phyloP scores from a whole-genome alignment of 2,329 filamentous ascomycete species.

The Cordyceps javanica region DNA sequence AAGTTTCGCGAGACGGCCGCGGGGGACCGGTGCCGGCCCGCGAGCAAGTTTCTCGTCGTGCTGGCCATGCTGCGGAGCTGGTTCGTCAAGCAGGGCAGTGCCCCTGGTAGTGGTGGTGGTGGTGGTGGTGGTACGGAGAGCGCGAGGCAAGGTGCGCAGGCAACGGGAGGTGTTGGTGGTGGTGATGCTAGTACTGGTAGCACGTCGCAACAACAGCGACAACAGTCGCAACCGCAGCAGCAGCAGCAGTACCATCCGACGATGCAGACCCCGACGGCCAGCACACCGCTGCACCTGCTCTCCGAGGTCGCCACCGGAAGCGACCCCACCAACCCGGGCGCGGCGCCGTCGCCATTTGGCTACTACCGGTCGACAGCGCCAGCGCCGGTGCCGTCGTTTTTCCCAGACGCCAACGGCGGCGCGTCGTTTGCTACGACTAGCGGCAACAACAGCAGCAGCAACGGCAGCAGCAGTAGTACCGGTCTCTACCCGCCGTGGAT shows the following conservation, averaged over 20 bases:
- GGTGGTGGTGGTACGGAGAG: slow-evolving; percentile 2
- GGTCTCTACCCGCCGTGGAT: slow-evolving; percentile 4
- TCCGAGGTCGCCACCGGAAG: slow-evolving; percentile 50
- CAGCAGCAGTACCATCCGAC: slow-evolving; percentile 12
- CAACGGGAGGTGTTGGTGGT: slow-evolving; percentile 4
- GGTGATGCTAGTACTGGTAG: neutral
- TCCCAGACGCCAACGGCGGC: neutral
- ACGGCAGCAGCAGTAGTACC: slow-evolving; percentile 2
- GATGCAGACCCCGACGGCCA: slow-evolving; percentile 26
- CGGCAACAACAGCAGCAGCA: neutral
- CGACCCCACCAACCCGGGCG: slow-evolving; percentile 21
- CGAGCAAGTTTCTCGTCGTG: slow-evolving; percentile 65
- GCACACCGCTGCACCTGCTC: slow-evolving; percentile 50
- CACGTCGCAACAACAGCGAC: neutral
- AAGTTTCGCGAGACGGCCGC: slow-evolving; percentile 60
- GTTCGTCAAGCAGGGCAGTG: slow-evolving; percentile 51
- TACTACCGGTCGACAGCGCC: neutral
- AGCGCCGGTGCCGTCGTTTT: neutral
- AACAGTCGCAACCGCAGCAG: slow-evolving; percentile 13
- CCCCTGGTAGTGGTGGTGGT: slow-evolving; percentile 5
- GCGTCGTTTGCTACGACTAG: too few relatives aligned
- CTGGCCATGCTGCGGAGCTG: slow-evolving; percentile 64
- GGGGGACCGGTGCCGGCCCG: slow-evolving; percentile 57
- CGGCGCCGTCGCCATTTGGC: slow-evolving; percentile 8
- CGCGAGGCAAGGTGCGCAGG: too few relatives aligned